Percentiles rank a stretch among this genome's conserved stretches.
Evolutionary conservation across 768 basidiomycete species (phyloP).

Genomic region (Lactifluus hygrophoroides): DNA sequence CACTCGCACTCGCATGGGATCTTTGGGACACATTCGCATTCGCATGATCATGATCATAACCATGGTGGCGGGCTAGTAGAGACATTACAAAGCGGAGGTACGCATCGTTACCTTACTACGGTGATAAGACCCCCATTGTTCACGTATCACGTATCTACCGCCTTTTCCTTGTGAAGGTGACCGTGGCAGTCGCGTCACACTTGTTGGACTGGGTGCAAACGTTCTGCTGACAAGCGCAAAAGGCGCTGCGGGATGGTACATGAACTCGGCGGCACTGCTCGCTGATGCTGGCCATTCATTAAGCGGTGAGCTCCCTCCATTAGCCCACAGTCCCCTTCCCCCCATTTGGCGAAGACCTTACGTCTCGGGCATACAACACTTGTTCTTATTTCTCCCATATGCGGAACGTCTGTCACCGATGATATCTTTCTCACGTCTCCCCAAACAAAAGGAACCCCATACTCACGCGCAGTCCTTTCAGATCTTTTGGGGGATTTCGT

Average conservation of each 20-base stretch:
- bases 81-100: conserved; percentile 18
- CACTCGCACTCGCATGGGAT: conserved; percentile 18
- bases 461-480: conserved; percentile 22
- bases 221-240: conserved; percentile 75
- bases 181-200: conserved; percentile 73
- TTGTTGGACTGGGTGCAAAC: conserved; percentile 78
- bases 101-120: neutral
- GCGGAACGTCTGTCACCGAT: neutral
- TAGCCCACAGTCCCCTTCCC: neutral
- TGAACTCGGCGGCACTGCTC: conserved; percentile 84
- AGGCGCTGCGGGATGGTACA: conserved; percentile 79
- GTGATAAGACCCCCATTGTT: too few species aligned
- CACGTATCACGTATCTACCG: neutral
- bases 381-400: too few species aligned
- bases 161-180: conserved; percentile 44
- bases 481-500: conserved; percentile 88
- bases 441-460: neutral
- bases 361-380: neutral
- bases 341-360: neutral
- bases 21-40: conserved; percentile 17
- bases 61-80: conserved; percentile 15
- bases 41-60: conserved; percentile 7
- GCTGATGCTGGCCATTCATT: conserved; percentile 92
- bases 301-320: conserved; percentile 49
- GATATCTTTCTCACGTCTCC: neutral